Base-by-base conservation (phyloP, 202 grass and related monocot species). In the Bolboschoenoplectus hybrid region DNA sequence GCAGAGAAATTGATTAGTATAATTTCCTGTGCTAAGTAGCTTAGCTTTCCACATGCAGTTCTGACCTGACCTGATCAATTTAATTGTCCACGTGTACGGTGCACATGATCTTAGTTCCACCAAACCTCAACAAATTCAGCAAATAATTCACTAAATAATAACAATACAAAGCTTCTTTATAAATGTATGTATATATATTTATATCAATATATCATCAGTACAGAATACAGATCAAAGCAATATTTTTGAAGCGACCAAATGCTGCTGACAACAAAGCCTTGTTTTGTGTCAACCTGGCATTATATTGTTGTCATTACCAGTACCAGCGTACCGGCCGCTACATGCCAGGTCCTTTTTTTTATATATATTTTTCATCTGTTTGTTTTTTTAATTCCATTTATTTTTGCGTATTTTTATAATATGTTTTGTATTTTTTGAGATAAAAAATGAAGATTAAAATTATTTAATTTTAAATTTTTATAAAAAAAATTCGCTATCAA, bases 61-160 rank as follows among this genome's bases (percentile, higher is more conserved):
- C 81, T 83, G 43, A 26, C 26, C 26, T 26, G 26, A 26, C 26
- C 26, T 26, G 26, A 26, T 83, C 46, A 47, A 16, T 14, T 69
- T 14, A 12, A 67, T 67, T 69, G 63, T 70, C 50, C 62, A 4
- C 17, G 20, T 83, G 62, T 83, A 45, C 38, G 62, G 65, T 83
- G 81, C 81, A 83, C 81, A 83, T 83, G 81, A 83, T 83, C 58
- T 83, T 17, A 51, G 62, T 83, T 67, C 40, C 65, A 82, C 43
- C 58, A 3, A 63, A 82, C 9, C 38, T 83, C 63, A 67, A 83
- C 44, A 83, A 83, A 8, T 52, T 9, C 2, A 34, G 1, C 7
- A 63, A 65, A 13, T 63, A 82, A 82, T 82, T 67, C 81, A 47
- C 81, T 51, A 83, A 83, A 83, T n/a, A 40, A 52, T 50, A 83